A percentile compares a stretch with the other conserved stretches of the same genome.
Conservation (phyloP, 192 early-diverging fungal species). For the Backusella sp. region DNA sequence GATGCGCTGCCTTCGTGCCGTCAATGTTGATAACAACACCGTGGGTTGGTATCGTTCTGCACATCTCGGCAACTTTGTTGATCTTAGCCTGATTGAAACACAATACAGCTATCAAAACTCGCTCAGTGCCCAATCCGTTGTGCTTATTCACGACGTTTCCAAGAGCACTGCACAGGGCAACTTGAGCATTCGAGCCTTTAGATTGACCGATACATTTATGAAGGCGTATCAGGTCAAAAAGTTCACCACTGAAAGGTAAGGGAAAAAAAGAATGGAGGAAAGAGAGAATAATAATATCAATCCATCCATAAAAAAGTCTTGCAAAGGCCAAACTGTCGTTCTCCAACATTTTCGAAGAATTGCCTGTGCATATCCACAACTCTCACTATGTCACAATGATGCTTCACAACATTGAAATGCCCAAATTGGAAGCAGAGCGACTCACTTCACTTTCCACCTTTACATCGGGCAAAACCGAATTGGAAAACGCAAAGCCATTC, state of each 20-base stretch:
- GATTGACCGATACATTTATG: slow-evolving; percentile 84
- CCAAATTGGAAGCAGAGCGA: slow-evolving; percentile 45
- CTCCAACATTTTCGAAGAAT: slow-evolving; percentile 85
- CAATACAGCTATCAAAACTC: slow-evolving; percentile 90
- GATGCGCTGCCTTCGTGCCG: slow-evolving; percentile 88
- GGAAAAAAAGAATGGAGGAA: not conserved
- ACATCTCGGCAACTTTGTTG: slow-evolving; percentile 85
- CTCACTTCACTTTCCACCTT: slow-evolving; percentile 65
- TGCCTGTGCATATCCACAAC: slow-evolving; percentile 87
- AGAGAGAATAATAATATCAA: not conserved
- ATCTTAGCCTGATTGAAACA: slow-evolving; percentile 85
- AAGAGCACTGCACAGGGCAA: slow-evolving; percentile 82
- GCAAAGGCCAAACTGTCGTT: slow-evolving; percentile 76
- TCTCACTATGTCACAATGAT: slow-evolving; percentile 78
- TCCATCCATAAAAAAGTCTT: slow-evolving; percentile 37
- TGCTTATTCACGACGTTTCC: slow-evolving; percentile 90
- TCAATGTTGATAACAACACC: slow-evolving; percentile 94
- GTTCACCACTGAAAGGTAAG: slow-evolving; percentile 77
- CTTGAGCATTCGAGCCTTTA: slow-evolving; percentile 82
- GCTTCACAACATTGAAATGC: slow-evolving; percentile 67
- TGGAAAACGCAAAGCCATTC: slow-evolving; percentile 43
- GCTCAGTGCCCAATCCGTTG: slow-evolving; percentile 76
- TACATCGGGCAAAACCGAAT: slow-evolving; percentile 27
- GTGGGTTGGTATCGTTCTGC: slow-evolving; percentile 98
- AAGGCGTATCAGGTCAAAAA: slow-evolving; percentile 75